phyloP scores from a whole-genome alignment of 495 filamentous ascomycete species.

The Chaetomidium leptoderma region DNA sequence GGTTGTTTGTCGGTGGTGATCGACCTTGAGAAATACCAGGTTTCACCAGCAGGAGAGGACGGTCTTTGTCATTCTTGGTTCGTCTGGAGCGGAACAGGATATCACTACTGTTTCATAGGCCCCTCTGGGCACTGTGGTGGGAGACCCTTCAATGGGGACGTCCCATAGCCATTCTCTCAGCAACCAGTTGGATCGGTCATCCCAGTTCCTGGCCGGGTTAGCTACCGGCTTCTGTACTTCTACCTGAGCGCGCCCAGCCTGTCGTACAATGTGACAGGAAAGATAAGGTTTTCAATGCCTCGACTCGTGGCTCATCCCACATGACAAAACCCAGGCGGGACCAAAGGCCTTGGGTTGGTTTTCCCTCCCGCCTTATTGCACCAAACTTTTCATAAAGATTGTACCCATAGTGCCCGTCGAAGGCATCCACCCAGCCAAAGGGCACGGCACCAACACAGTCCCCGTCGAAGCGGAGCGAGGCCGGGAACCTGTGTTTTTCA shows the following conservation, averaged over 20 bases:
- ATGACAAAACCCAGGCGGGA: neutral
- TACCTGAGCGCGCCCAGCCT: neutral
- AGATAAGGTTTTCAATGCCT: neutral
- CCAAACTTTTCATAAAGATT: neutral
- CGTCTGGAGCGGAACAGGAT: no score
- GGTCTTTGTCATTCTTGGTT: no score
- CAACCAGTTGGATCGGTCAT: no score
- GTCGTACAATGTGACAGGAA: neutral
- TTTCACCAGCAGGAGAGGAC: no score
- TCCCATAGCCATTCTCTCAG: no score
- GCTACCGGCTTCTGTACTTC: no score
- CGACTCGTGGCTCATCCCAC: neutral
- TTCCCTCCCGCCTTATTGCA: neutral
- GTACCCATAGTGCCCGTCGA: neutral
- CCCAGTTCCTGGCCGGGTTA: no score
- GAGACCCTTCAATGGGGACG: no score
- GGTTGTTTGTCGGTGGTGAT: neutral
- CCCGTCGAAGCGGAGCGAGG: neutral
- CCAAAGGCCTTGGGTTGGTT: neutral
- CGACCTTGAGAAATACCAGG: no score
- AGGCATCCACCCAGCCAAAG: neutral
- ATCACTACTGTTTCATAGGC: no score
- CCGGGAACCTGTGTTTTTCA: neutral
- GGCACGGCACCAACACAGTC: neutral
- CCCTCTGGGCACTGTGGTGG: no score